Conservation (phyloP, 345 rosid genomes). For the Eutrema heterophyllum region DNA sequence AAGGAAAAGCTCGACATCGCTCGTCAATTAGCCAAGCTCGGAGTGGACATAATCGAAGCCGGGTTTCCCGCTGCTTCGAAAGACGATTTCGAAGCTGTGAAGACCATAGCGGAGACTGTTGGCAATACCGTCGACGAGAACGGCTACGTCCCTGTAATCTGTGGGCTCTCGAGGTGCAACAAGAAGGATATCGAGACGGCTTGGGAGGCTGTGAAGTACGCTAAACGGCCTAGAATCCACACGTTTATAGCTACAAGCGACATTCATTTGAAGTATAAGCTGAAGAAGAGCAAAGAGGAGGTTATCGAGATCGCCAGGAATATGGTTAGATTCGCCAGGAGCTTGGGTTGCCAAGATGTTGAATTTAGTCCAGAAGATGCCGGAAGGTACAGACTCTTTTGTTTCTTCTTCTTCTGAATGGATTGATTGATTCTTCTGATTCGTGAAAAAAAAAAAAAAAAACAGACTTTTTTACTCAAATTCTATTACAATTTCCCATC, state of each 20-base stretch:
- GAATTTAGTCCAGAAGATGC: conserved; percentile 98
- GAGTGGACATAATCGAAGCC: conserved; percentile 88
- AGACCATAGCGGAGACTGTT: conserved; percentile 56
- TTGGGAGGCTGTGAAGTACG: conserved; percentile 87
- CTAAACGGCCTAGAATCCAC: conserved; percentile 75
- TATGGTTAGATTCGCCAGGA: conserved; percentile 67
- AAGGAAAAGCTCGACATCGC: conserved; percentile 87
- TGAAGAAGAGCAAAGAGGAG: conserved; percentile 66
- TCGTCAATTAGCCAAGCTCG: conserved; percentile 74
- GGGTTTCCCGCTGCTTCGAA: conserved; percentile 86
- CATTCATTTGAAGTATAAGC: conserved; percentile 75
- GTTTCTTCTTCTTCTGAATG: background rate
- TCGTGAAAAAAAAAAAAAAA: background rate
- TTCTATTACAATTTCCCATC: background rate
- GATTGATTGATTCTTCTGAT: background rate
- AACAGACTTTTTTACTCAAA: background rate
- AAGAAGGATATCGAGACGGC: conserved; percentile 66
- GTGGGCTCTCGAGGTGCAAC: conserved; percentile 84
- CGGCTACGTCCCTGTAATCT: conserved; percentile 83
- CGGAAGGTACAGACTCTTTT: conserved; percentile 41
- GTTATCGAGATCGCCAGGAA: conserved; percentile 70
- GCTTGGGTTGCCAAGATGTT: conserved; percentile 83
- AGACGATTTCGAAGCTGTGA: conserved; percentile 87
- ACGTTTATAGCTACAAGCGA: conserved; percentile 82
- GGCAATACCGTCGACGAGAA: conserved; percentile 62